Conservation (phyloP, 257 asterid genomes). For the Knoxia roxburghii region DNA sequence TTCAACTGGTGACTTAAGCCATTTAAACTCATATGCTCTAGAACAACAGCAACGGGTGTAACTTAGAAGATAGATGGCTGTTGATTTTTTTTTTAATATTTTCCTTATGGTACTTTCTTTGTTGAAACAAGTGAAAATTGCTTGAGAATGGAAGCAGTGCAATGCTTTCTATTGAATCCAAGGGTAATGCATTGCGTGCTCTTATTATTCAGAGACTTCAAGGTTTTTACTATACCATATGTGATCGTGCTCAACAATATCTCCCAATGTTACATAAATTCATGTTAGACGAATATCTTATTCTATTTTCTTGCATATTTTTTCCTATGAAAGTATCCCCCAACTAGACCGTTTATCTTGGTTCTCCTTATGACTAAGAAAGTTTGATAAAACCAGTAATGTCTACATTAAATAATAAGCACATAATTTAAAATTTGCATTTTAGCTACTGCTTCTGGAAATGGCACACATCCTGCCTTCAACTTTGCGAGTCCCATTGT, state of each 20-base stretch:
- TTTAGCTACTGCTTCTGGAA: slow-evolving; percentile 75
- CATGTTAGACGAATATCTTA: neutral
- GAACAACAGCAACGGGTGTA: neutral
- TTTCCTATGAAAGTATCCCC: neutral
- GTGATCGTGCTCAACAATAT: neutral
- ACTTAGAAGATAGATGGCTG: neutral
- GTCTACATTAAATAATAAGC: slow-evolving; percentile 11
- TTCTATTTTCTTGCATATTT: neutral
- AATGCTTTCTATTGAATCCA: slow-evolving; percentile 67
- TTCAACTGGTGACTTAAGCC: slow-evolving; percentile 3
- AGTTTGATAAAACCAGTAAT: neutral
- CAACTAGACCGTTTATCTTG: neutral
- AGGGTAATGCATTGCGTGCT: slow-evolving; percentile 83
- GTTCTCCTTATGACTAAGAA: neutral
- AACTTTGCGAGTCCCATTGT: slow-evolving; percentile 47
- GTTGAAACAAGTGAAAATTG: slow-evolving; percentile 52
- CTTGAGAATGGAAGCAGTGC: slow-evolving; percentile 45
- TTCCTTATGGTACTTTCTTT: slow-evolving; percentile 41
- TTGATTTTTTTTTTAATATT: slow-evolving; percentile 14
- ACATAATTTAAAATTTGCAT: slow-evolving; percentile 22
- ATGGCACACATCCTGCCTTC: slow-evolving; percentile 64
- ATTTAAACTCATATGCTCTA: neutral
- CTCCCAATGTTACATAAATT: neutral
- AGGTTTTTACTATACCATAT: slow-evolving; percentile 34
- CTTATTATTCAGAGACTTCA: slow-evolving; percentile 74